A percentile compares a stretch with the other conserved stretches of the same genome.
Conservation (phyloP, 2,329 filamentous ascomycete genomes). For the Phialophora verrucosa region DNA sequence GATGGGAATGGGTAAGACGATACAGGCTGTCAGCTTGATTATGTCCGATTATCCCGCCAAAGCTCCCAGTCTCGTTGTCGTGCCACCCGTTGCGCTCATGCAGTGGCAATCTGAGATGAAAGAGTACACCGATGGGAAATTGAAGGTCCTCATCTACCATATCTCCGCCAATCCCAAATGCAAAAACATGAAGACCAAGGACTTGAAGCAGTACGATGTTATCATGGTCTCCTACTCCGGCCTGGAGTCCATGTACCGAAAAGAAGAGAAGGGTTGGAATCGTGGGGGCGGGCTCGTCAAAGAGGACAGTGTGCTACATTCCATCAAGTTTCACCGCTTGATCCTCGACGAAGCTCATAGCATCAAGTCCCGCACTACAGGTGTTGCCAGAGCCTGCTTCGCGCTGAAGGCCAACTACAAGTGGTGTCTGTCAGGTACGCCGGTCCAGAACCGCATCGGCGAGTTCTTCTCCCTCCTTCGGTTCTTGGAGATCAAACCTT, state of each 20-base stretch:
- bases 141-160: constrained; percentile 91
- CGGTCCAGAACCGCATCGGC: constrained; percentile 94
- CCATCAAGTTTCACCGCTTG: constrained; percentile 84
- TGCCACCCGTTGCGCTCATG: constrained; percentile 92
- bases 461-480: constrained; percentile 95
- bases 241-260: constrained; percentile 88
- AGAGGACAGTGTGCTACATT: constrained; percentile 78
- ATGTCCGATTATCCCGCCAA: constrained; percentile 95
- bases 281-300: constrained; percentile 81
- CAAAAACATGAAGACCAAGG: constrained; percentile 74
- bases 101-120: constrained; percentile 88
- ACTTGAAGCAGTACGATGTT: constrained; percentile 83
- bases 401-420: constrained; percentile 85
- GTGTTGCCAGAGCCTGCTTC: constrained; percentile 94
- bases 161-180: constrained; percentile 77
- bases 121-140: constrained; percentile 79
- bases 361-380: constrained; percentile 82
- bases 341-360: constrained; percentile 95
- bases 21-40: constrained; percentile 94
- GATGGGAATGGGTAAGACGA: constrained; percentile 99
- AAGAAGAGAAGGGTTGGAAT: constrained; percentile 87
- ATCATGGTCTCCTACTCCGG: constrained; percentile 90
- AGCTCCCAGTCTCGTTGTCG: constrained; percentile 81
- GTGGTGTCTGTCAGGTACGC: constrained; percentile 95
- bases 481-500: constrained; percentile 86